These are phyloP conservation scores for Kalmusia sp. DNA, from an alignment of 2,329 filamentous ascomycete species.

Conservation along the genomic window DNA sequence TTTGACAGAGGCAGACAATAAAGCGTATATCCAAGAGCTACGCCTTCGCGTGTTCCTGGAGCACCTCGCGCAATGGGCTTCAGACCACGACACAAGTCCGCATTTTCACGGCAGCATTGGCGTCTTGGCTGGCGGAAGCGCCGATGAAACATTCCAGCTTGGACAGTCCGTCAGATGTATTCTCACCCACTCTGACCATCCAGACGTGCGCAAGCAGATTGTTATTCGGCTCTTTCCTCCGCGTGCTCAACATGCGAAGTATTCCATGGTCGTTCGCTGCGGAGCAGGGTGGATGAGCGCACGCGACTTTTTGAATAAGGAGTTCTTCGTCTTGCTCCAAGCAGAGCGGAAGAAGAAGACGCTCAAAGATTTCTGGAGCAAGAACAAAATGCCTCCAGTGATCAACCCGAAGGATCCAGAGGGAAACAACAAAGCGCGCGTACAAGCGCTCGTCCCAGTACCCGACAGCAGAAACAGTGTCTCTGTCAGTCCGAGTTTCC, in stretches of 20 bases:
- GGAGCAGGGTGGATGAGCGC: slow-evolving; percentile 40
- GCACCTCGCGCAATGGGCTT: slow-evolving; percentile 34
- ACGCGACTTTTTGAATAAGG: slow-evolving; percentile 35
- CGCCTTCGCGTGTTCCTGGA: slow-evolving; percentile 28
- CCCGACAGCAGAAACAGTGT: slow-evolving; percentile 23
- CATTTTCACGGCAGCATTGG: slow-evolving; percentile 39
- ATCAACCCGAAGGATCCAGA: background rate
- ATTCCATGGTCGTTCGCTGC: slow-evolving; percentile 34
- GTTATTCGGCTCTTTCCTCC: slow-evolving; percentile 36
- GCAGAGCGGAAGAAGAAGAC: slow-evolving; percentile 1
- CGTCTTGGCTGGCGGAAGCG: slow-evolving; percentile 14
- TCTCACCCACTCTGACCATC: slow-evolving; percentile 23
- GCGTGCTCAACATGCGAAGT: slow-evolving; percentile 17
- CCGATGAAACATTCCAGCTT: slow-evolving; percentile 21
- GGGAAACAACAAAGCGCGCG: background rate
- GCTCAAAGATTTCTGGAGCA: background rate
- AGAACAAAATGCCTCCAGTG: background rate
- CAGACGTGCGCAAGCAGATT: slow-evolving; percentile 24
- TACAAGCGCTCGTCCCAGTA: slow-evolving; percentile 6
- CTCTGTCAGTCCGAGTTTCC: slow-evolving; percentile 36
- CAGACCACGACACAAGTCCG: slow-evolving; percentile 35
- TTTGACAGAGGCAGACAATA: slow-evolving; percentile 22
- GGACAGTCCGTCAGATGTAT: slow-evolving; percentile 37
- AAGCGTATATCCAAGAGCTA: slow-evolving; percentile 22
- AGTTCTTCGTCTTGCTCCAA: slow-evolving; percentile 27